Base-by-base conservation (phyloP, 2,329 filamentous ascomycete genomes). In the Tolypocladium album region DNA sequence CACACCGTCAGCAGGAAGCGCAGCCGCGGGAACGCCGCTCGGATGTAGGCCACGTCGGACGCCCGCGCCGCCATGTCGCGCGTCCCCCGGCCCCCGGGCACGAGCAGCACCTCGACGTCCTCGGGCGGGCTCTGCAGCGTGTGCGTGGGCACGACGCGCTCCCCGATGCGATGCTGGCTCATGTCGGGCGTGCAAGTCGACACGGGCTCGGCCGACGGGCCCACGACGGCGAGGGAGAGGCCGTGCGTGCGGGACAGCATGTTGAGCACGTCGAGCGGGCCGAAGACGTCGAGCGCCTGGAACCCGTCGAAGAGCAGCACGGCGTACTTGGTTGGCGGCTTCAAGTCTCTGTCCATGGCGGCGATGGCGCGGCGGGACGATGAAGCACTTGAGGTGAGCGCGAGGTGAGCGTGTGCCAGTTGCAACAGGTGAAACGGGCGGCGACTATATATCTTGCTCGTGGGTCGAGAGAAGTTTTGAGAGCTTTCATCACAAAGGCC, bases 1-100 rank as follows among this genome's bases (percentile, higher is more conserved):
- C 86, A 88, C 0, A 88, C 78, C 0, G 82, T 85, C n/a, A 88
- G 71, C 7, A 86, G 65, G 61, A 81, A 82, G 56, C 74, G 69
- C 8, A 85, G 64, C 9, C 71, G 71, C 0, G 78, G 74, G 62
- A 76, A 81, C 4, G 66, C 64, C 0, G 68, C 64, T 5, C 64
- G 64, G 50, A 85, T 69, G 62, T 78, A 85, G n/a, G 77, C 70
- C 3, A 68, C 67, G 2, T 72, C 65, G 7, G 61, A 58, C 8
- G 69, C 58, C 0, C 67, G 65, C 0, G 60, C 60, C 1, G 69
- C 63, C 0, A 64, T 24, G 4, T 69, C 60, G 6, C 70, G 66
- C 1, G 70, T 66, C 1, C 75, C 75, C 13, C 62, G 60, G 0
- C 75, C 75, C 0, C 75, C 75, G 0, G 75, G 75, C 1, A 78